These are phyloP conservation scores for Penicillium maclennaniae DNA, from an alignment of 495 filamentous ascomycete genomes.

Conservation along the genomic window DNA sequence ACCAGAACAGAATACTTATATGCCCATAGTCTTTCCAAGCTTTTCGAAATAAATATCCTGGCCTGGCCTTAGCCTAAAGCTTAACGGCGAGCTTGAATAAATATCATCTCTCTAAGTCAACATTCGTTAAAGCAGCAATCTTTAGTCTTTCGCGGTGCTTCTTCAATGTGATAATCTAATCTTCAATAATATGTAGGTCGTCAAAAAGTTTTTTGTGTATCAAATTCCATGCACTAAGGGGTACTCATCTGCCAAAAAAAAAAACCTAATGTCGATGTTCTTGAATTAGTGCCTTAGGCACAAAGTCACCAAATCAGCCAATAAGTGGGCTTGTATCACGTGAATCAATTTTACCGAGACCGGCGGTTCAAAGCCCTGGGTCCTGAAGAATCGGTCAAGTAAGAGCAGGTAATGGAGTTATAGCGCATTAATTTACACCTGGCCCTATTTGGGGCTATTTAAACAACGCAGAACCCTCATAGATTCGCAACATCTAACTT, in stretches of 20 bases:
- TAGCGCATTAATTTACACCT: not conserved
- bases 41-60: not conserved
- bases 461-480: not conserved
- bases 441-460: not conserved
- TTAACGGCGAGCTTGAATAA: not conserved
- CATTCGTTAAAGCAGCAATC: not conserved
- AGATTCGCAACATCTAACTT: too few species aligned
- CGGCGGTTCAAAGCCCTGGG: not conserved
- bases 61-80: not conserved
- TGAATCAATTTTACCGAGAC: conserved; percentile 1
- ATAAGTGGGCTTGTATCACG: not conserved
- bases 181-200: too few species aligned
- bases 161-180: not conserved
- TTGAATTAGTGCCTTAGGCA: too few species aligned
- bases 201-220: too few species aligned
- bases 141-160: not conserved
- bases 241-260: too few species aligned
- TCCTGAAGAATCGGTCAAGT: not conserved
- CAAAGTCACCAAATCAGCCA: not conserved
- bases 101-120: not conserved
- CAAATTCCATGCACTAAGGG: too few species aligned
- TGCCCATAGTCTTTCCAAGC: too few species aligned
- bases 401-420: not conserved
- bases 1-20: too few species aligned
- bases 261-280: not conserved